Base-by-base conservation (phyloP, 208 protist genomes). In the Wallacemonas sp. region DNA sequence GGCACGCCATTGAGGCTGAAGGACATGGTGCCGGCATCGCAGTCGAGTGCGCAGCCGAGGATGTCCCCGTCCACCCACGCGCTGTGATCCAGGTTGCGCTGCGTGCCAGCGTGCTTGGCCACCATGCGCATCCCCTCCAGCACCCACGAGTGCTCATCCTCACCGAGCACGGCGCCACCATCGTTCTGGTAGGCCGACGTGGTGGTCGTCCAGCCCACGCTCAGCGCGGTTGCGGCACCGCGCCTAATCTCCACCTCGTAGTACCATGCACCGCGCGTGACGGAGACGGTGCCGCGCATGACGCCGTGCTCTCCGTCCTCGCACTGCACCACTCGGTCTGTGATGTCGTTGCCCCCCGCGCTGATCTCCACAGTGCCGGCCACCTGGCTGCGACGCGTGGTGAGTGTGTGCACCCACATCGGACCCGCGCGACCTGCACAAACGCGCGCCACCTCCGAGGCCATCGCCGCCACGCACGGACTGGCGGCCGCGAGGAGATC, bases 21-120 rank as follows among this genome's bases (percentile, higher is more conserved):
- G 28, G 61, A 33, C 46, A 97, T 89, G 0, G 74, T 84, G 12
- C 78, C 76, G 2, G 72, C 72, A 52, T 95, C 85, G 62, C 89
- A 94, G 79, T 97, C 89, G 1, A 97, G 67, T 57, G 90, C 57
- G 50, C 93, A 97, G 11, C 93, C 93, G 2, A 97, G 65, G 1
- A 97, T 82, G 46, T 97, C 90, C 20, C 90, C 89, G 36, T 89
- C 86, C 62, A 78, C 84, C 91, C 90, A 95, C 29, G 64, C 31
- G 3, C 76, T 81, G 22, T 76, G 74, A 3, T 77, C 57, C 1
- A 92, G 57, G 57, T 73, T 91, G n/a, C 74, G 54, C 39, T 94
- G 82, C 38, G 82, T 77, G 14, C 74, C 76, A 68, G 81, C 83
- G 72, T 93, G 85, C 33, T 85, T 73, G 29, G 81, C 85, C 7